Base-by-base conservation (phyloP, 208 protist genomes). In the Trypanosoma theileri region DNA sequence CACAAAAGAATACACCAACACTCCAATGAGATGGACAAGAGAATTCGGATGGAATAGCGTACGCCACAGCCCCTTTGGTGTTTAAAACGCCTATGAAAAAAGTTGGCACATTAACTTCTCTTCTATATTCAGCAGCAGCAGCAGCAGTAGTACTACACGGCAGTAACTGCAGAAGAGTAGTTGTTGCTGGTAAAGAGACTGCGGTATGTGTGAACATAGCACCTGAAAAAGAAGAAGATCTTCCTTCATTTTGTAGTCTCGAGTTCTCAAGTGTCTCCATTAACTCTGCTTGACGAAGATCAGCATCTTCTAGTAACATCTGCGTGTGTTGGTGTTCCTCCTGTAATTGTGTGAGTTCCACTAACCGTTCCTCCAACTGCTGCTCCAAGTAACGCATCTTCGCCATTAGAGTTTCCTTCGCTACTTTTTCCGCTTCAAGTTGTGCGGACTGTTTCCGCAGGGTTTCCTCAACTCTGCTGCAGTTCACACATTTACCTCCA, bases 1-100 rank as follows among this genome's bases (percentile, higher is more conserved):
- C 28, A 6, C 28, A 35, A 35, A 35, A 35, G 46, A 79, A 50
- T 6, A 66, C 60, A 50, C 75, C 79, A n/a, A 77, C 69, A 42
- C 53, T 31, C 54, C 42, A 57, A 24, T 62, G 42, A 16, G 10
- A 31, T 28, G 53, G 45, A 52, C 56, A 24, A 13, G 41, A 24
- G 2, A 59, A 17, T 0, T 19, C 11, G 9, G 16, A 0, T 53
- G 45, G 44, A 12, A 64, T 35, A n/a, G 42, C 12, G 14, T 54
- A 64, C 16, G 59, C 8, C 41, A 64, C 45, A n/a, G 45, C 45
- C 3, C 59, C 59, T 21, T 1, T 19, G 12, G 44, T 64, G 24
- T 14, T 55, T 26, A 64, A 40, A 28, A 64, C 11, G 0, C 26
- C 4, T 22, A 31, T 6, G 9, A 28, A 17, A 7, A 6, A 35